Percentiles rank a stretch among this genome's conserved stretches.
Evolutionary conservation across 2,329 filamentous ascomycete species (phyloP).

Genomic region (Aureobasidium sp.): DNA sequence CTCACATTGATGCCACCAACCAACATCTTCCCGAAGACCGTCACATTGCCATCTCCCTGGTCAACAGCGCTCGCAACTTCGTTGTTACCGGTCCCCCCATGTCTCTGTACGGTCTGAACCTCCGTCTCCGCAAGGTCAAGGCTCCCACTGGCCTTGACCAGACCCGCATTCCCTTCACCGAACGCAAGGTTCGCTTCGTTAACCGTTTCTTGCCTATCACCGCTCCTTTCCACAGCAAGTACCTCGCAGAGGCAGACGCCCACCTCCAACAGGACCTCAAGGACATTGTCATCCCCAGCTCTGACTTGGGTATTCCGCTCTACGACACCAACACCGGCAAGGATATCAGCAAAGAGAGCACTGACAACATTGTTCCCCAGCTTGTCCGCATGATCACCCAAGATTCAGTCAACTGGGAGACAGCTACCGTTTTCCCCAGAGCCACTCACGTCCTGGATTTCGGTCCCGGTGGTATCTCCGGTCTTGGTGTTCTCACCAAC

Average conservation of each 20-base stretch:
- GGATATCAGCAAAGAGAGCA: slow-evolving; percentile 64
- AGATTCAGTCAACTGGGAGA: slow-evolving; percentile 93
- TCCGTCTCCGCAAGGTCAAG: slow-evolving; percentile 93
- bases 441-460: slow-evolving; percentile 96
- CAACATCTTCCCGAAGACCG: slow-evolving; percentile 87
- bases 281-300: slow-evolving; percentile 66
- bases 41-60: slow-evolving; percentile 88
- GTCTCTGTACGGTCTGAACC: slow-evolving; percentile 90
- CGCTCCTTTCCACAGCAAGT: slow-evolving; percentile 95
- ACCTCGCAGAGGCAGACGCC: slow-evolving; percentile 72
- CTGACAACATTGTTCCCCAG: slow-evolving; percentile 73
- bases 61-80: slow-evolving; percentile 95
- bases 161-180: slow-evolving; percentile 85
- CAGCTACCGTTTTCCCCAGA: slow-evolving; percentile 79
- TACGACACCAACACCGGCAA: slow-evolving; percentile 85
- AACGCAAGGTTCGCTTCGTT: slow-evolving; percentile 92
- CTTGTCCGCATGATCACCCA: slow-evolving; percentile 90
- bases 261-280: slow-evolving; percentile 83
- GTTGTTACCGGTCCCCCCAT: slow-evolving; percentile 95
- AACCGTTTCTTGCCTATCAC: slow-evolving; percentile 98
- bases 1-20: slow-evolving; percentile 95
- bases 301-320: slow-evolving; percentile 72
- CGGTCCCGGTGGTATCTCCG: slow-evolving; percentile 92
- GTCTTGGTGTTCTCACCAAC: slow-evolving; percentile 90
- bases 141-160: slow-evolving; percentile 96